Percentiles rank a stretch among this genome's conserved stretches.
Conservation (phyloP, 2,329 filamentous ascomycete species). For the Dactylellina parvicollis region DNA sequence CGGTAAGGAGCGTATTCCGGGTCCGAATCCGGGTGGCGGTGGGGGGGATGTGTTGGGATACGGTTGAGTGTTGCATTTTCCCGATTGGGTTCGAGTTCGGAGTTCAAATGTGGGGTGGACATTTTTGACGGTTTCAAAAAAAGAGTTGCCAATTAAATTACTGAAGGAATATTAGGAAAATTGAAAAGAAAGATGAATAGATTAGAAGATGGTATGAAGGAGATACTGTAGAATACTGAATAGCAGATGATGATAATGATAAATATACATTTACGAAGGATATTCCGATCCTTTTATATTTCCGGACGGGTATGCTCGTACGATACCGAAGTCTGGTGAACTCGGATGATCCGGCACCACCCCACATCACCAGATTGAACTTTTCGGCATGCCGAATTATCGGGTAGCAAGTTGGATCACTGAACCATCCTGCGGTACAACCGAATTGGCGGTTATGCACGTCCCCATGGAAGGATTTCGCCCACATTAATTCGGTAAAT, state of each 20-base stretch:
- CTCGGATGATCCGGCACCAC: slow-evolving; percentile 1
- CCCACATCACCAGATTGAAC: not conserved
- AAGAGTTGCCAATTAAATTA: no score
- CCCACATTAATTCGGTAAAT: slow-evolving; percentile 20
- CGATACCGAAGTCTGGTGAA: not conserved
- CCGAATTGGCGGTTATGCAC: slow-evolving; percentile 42
- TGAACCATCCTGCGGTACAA: slow-evolving; percentile 10
- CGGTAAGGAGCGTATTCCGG: slow-evolving; percentile 70
- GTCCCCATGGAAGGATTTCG: not conserved
- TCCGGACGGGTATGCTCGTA: not conserved
- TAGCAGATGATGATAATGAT: slow-evolving; percentile 5
- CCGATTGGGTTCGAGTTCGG: no score
- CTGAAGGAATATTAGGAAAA: not conserved
- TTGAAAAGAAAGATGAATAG: slow-evolving; percentile 4
- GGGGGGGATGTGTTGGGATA: slow-evolving; percentile 21
- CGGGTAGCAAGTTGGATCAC: not conserved
- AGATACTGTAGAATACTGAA: not conserved
- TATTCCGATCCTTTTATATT: slow-evolving; percentile 29
- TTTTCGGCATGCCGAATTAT: slow-evolving; percentile 31
- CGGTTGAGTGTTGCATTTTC: slow-evolving; percentile 35
- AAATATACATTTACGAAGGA: not conserved
- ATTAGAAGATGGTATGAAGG: not conserved
- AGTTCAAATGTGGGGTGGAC: not conserved
- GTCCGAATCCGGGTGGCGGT: not conserved
- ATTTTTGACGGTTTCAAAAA: no score